These are phyloP conservation scores for Umbelopsis sp. DNA, from an alignment of 192 early-diverging fungal species.

Conservation along the genomic window DNA sequence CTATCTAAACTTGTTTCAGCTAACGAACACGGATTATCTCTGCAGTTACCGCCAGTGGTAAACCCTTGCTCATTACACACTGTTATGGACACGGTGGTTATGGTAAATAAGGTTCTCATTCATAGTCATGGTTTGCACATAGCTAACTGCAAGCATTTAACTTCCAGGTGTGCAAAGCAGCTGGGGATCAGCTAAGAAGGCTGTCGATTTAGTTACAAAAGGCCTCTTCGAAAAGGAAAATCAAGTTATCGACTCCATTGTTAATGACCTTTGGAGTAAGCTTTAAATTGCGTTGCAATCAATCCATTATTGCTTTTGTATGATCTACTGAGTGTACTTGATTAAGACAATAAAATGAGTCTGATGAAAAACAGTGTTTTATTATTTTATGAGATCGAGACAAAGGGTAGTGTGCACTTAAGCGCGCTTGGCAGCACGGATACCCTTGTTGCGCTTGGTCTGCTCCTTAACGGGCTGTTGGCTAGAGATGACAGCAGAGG, in stretches of 20 bases:
- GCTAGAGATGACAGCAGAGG: conserved; percentile 61
- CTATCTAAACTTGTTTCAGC: not conserved
- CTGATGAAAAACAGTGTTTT: conserved; percentile 1
- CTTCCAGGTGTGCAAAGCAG: conserved; percentile 55
- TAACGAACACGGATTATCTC: not conserved
- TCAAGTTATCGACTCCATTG: not conserved
- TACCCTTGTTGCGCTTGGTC: conserved; percentile 61
- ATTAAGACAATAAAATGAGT: not conserved
- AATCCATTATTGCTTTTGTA: too few relatives aligned
- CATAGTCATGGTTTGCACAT: not conserved
- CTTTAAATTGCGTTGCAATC: not conserved
- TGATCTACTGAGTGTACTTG: not conserved
- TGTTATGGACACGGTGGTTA: conserved; percentile 70
- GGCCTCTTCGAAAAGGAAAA: not conserved
- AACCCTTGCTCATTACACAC: conserved; percentile 49
- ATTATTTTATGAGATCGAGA: conserved; percentile 16
- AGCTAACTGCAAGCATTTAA: not conserved
- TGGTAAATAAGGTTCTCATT: conserved; percentile 28
- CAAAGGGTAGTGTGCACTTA: conserved; percentile 16
- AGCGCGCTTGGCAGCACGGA: conserved; percentile 53
- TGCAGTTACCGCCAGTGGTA: conserved; percentile 16
- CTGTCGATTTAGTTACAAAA: conserved; percentile 42
- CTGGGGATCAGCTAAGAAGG: conserved; percentile 56
- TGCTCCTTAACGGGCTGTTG: conserved; percentile 64
- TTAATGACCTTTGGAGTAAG: conserved; percentile 5